phyloP scores from a whole-genome alignment of 2,329 filamentous ascomycete species.

The Fusarium neocosmosporiellum region DNA sequence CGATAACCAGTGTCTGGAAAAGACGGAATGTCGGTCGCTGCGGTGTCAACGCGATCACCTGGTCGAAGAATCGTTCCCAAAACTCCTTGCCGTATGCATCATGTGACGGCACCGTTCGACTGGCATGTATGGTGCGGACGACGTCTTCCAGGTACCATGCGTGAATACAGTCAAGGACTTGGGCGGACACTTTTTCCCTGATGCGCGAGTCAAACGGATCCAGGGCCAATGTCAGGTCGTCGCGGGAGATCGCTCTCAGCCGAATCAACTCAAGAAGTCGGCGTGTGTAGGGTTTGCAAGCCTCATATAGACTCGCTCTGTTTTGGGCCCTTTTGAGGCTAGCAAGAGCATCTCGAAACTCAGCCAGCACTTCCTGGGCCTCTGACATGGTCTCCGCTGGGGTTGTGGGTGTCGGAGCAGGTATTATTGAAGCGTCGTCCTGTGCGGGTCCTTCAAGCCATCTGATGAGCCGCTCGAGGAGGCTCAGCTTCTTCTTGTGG shows the following conservation, averaged over 20 bases:
- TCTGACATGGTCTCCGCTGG: background rate
- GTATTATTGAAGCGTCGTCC: background rate
- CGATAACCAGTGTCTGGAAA: background rate
- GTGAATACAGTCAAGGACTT: slow-evolving; percentile 17
- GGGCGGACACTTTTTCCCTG: background rate
- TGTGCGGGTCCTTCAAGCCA: slow-evolving; percentile 41
- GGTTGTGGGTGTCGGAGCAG: background rate
- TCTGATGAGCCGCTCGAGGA: slow-evolving; percentile 44
- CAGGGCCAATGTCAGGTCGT: slow-evolving; percentile 31
- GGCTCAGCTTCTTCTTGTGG: slow-evolving; percentile 33
- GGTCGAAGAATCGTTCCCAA: slow-evolving; percentile 27
- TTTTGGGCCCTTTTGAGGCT: background rate
- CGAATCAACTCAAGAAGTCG: slow-evolving; percentile 20
- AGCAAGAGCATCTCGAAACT: slow-evolving; percentile 4
- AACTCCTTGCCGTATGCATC: slow-evolving; percentile 19
- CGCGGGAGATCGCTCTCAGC: slow-evolving; percentile 14
- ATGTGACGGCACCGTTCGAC: background rate
- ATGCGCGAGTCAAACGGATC: slow-evolving; percentile 30
- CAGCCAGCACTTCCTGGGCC: background rate
- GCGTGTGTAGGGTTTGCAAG: slow-evolving; percentile 16
- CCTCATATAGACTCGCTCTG: slow-evolving; percentile 1
- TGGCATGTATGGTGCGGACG: slow-evolving; percentile 19
- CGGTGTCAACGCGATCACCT: slow-evolving; percentile 15
- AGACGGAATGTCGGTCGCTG: slow-evolving; percentile 24
- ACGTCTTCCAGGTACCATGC: slow-evolving; percentile 20